Conservation (phyloP, 2,329 filamentous ascomycete genomes). For the Fusarium sacchari region DNA sequence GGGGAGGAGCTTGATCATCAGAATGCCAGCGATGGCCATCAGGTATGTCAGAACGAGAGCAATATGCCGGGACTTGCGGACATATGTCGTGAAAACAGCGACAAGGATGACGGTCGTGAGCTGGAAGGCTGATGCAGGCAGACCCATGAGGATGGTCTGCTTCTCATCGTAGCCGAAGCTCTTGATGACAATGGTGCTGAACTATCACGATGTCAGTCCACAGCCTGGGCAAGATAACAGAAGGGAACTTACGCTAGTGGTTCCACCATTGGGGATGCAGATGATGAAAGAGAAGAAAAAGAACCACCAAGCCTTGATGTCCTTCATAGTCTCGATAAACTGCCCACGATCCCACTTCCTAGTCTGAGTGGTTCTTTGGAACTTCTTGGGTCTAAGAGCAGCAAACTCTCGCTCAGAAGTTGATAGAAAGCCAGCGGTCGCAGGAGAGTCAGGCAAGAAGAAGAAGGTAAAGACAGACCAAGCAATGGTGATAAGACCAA, state of each 20-base stretch:
- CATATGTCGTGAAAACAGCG: conserved; percentile 1
- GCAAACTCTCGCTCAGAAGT: conserved; percentile 12
- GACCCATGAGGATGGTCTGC: conserved; percentile 14
- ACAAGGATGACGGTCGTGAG: conserved; percentile 5
- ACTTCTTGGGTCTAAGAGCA: conserved; percentile 1
- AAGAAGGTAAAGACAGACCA: conserved; percentile 5
- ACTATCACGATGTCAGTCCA: not conserved
- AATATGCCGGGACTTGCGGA: conserved; percentile 3
- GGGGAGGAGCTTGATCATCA: conserved; percentile 11
- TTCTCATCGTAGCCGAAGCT: conserved; percentile 13
- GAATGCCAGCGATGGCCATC: conserved; percentile 8
- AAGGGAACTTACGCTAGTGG: not conserved
- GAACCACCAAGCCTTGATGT: conserved; percentile 16
- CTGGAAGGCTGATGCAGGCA: conserved; percentile 7
- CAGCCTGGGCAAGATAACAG: too few relatives aligned
- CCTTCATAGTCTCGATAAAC: conserved; percentile 8
- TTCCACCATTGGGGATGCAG: conserved; percentile 12
- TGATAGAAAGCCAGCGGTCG: not conserved
- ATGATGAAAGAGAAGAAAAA: conserved; percentile 17
- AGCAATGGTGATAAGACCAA: conserved; percentile 5
- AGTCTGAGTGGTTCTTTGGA: conserved; percentile 13
- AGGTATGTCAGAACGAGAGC: conserved; percentile 4
- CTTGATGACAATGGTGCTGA: conserved; percentile 16
- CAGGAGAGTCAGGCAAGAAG: conserved; percentile 5
- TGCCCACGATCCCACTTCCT: conserved; percentile 3